Evolutionary conservation across 2,329 filamentous ascomycete species (phyloP).

Genomic region (Cercospora sp.): DNA sequence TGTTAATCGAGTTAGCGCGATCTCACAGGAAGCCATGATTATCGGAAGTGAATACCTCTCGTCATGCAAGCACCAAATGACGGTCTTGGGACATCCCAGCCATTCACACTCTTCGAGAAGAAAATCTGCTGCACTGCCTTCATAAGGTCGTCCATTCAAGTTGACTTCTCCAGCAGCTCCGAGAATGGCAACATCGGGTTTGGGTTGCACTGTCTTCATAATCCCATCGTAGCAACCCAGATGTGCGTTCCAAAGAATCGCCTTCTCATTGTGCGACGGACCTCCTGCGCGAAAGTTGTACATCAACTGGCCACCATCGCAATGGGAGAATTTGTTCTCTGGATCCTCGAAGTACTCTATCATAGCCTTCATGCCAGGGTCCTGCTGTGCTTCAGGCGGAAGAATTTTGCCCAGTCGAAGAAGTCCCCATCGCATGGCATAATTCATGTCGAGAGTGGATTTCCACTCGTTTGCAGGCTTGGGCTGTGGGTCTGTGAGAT

Average conservation of each 20-base stretch:
- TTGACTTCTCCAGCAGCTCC: background rate
- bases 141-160: background rate
- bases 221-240: background rate
- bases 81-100: background rate
- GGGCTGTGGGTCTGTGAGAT: background rate
- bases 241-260: background rate
- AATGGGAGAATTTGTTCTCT: background rate
- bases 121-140: background rate
- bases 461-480: background rate
- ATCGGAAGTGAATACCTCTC: background rate
- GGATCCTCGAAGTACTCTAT: background rate
- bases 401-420: background rate
- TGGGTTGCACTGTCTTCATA: background rate
- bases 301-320: background rate
- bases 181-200: background rate
- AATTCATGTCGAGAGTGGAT: background rate
- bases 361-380: background rate
- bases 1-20: background rate
- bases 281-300: background rate
- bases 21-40: background rate
- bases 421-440: background rate
- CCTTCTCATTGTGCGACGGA: background rate
- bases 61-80: slow-evolving; percentile 6
- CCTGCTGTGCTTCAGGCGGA: background rate
- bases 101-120: background rate